Evolutionary conservation across 352 stramenopile species (phyloP).

Genomic region (Achlya hypogyna): DNA sequence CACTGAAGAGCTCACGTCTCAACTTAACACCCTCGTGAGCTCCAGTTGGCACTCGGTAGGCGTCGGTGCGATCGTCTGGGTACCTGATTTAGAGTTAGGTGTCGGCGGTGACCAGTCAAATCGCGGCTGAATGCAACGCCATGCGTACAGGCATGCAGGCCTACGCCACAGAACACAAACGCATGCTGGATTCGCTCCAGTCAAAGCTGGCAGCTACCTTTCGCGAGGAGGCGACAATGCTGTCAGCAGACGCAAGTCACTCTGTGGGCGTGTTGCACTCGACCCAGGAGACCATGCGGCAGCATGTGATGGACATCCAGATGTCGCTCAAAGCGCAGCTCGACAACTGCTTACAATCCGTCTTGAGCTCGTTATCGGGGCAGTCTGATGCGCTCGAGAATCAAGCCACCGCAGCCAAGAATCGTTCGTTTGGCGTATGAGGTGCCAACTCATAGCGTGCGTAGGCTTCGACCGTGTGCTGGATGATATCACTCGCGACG

Average conservation of each 20-base stretch:
- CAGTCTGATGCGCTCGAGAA: background rate
- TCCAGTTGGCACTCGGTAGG: background rate
- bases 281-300: background rate
- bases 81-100: background rate
- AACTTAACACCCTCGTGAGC: background rate
- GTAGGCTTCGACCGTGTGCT: too few relatives aligned
- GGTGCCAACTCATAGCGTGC: too few relatives aligned
- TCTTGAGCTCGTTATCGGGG: background rate
- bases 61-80: too few relatives aligned
- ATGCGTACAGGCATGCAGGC: background rate
- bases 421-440: too few relatives aligned
- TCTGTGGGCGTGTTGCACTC: background rate
- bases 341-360: background rate
- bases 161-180: background rate
- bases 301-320: background rate
- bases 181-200: background rate
- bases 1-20: background rate
- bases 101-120: background rate
- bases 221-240: background rate
- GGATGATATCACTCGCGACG: too few relatives aligned
- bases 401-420: background rate
- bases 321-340: background rate
- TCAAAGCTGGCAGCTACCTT: background rate
- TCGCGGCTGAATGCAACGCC: background rate
- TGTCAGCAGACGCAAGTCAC: background rate